phyloP scores from a whole-genome alignment of 257 asterid species.

The Handroanthus guayacan region DNA sequence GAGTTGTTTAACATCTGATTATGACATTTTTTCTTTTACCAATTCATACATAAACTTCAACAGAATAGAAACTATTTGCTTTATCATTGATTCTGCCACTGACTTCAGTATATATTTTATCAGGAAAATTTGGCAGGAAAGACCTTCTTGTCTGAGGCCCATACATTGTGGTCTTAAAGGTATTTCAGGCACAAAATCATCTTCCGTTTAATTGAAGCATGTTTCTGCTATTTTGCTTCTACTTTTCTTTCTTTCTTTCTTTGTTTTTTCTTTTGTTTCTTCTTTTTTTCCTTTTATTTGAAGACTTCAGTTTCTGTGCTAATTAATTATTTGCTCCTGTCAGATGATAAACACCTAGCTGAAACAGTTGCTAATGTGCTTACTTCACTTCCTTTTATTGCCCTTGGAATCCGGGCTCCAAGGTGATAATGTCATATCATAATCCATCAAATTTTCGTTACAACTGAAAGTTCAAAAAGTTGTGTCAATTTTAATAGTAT shows the following conservation, averaged over 20 bases:
- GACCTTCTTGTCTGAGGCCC: constrained; percentile 84
- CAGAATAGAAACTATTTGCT: neutral
- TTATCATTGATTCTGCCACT: constrained; percentile 16
- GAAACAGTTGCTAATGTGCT: constrained; percentile 81
- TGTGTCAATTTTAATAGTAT: constrained; percentile 7
- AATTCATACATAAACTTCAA: constrained; percentile 5
- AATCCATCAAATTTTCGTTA: constrained; percentile 27
- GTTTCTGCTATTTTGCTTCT: constrained; percentile 10
- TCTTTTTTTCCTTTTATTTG: neutral
- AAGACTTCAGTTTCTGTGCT: constrained; percentile 1
- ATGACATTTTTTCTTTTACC: neutral
- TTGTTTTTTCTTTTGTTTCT: neutral
- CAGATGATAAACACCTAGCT: constrained; percentile 73
- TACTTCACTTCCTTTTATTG: constrained; percentile 92
- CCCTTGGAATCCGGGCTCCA: constrained; percentile 82
- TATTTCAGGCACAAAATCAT: constrained; percentile 36
- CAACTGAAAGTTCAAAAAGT: neutral
- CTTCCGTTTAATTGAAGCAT: neutral
- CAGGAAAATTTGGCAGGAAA: constrained; percentile 92
- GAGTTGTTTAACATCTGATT: constrained; percentile 40
- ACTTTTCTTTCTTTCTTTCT: neutral
- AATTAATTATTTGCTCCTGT: constrained; percentile 27
- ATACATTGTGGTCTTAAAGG: constrained; percentile 73
- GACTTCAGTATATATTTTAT: constrained; percentile 21
- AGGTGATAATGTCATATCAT: constrained; percentile 51